phyloP scores from a whole-genome alignment of 2,329 filamentous ascomycete species.

The Aspergillus sp. region DNA sequence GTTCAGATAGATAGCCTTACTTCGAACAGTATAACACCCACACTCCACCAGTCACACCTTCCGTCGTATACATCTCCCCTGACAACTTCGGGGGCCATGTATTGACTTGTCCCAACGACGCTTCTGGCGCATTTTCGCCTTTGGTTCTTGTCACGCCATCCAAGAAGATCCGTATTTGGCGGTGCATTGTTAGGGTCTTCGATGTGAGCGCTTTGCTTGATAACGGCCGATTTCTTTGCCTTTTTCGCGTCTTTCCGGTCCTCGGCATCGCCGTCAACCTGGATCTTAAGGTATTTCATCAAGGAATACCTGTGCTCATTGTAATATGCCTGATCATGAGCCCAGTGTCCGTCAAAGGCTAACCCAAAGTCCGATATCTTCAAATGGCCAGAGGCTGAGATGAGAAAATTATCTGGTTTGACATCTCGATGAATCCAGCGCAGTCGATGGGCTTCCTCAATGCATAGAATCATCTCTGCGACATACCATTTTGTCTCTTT shows the following conservation, averaged over 20 bases:
- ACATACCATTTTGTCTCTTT: slow-evolving; percentile 77
- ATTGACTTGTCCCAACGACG: slow-evolving; percentile 91
- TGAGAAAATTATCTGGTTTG: slow-evolving; percentile 96
- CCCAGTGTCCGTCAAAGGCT: slow-evolving; percentile 93
- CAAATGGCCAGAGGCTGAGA: slow-evolving; percentile 79
- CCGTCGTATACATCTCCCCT: slow-evolving; percentile 79
- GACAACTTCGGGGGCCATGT: slow-evolving; percentile 96
- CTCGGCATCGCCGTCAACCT: slow-evolving; percentile 66
- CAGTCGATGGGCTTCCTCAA: slow-evolving; percentile 85
- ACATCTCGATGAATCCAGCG: slow-evolving; percentile 92
- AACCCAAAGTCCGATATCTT: slow-evolving; percentile 97
- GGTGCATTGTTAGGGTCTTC: slow-evolving; percentile 26
- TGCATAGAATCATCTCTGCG: slow-evolving; percentile 91
- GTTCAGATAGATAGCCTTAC: slow-evolving; percentile 27
- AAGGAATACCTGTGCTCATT: slow-evolving; percentile 76
- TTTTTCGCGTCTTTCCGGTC: slow-evolving; percentile 57
- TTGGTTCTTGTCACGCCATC: slow-evolving; percentile 65
- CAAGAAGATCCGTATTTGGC: slow-evolving; percentile 51
- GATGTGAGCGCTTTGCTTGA: slow-evolving; percentile 22
- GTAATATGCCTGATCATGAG: slow-evolving; percentile 83
- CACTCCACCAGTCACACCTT: slow-evolving; percentile 94
- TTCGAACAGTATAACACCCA: slow-evolving; percentile 90
- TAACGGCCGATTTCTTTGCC: slow-evolving; percentile 9
- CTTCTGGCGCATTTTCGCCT: slow-evolving; percentile 73
- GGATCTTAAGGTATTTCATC: slow-evolving; percentile 69